Evolutionary conservation across 768 basidiomycete genomes (phyloP), one percentile per base, ranked within the genome.

Genomic region (Suillus clintonianus): DNA sequence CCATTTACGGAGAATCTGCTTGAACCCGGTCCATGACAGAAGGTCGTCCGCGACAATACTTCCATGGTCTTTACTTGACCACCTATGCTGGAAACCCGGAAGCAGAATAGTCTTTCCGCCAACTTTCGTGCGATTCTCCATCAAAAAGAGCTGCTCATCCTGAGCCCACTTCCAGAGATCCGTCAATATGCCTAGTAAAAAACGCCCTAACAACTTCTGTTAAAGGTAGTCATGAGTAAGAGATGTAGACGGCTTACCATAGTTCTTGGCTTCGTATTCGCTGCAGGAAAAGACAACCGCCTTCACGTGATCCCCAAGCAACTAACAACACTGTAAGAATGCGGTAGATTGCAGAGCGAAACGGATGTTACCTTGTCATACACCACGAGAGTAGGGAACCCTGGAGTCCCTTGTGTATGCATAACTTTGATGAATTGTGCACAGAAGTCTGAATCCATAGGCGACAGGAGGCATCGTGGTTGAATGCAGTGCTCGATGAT

Each of bases 381-480:
- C 64, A 90, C 88, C 71, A 86, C 84, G 13, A 97, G 75, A 0
- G 95, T 95, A 42, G 90, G 89, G 74, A 98, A 99, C 2, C 90
- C 90, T 10, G 88, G 86, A 0, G 96, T 96, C n/a, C 94, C 95
- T 72, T 90, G 86, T 15, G 85, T 83, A 68, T 99, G 97, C 64
- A 98, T 81, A 15, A 90, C 83, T 72, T 91, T 91, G 74, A 99
- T 91, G 70, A 99, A 90, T 67, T 94, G 91, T 3, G 94, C 90
- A 62, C 94, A 95, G 68, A 89, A 99, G 62, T 97, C 91, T 30
- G 97, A 97, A 75, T 99, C 97, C 87, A 95, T 93, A 0, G 95
- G 95, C 0, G 97, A 97, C n/a, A 98, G 79, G 45, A 98, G 80
- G 67, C 90, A 91, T 34, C 97, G 88, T 13, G 97, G 97, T 71